Base-by-base conservation (phyloP, 768 basidiomycete species). In the Leccinellum albellum region DNA sequence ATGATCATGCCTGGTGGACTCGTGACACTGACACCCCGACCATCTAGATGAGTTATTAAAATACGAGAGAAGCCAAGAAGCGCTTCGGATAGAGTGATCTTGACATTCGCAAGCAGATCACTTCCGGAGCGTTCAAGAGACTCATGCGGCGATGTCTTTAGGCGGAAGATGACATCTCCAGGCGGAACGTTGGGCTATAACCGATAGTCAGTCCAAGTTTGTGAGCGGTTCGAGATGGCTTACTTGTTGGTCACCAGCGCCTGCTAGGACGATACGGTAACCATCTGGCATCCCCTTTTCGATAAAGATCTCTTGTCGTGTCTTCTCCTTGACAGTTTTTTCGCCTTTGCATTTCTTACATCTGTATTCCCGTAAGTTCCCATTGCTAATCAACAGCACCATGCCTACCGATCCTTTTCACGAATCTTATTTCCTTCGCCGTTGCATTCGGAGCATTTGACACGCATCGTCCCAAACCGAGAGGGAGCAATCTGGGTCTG, bases 321-420 rank as follows among this genome's bases (percentile, higher is more conserved):
- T 91, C 78, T 94, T 97, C 68, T 96, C 93, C 60, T 88, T 86
- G 45, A 89, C 81, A 0, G 85, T 88, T 70, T 87, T 88, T 52
- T 82, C 81, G 4, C 94, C 96, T 66, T 94, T 94, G 74, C 96
- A 98, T 68, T 92, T 96, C 74, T 95, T 98, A 75, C 95, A 98
- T 62, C 94, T 96, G 66, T 20, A 20, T 6, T 32, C 24, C 51
- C 40, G 24, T 64, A 20, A 61, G 59, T 49, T 15, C 20, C 29
- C 24, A 46, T 48, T 21, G 40, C 32, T 29, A 21, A 29, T 20
- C 50, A 33, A 42, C 2, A 56, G 15, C 46, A 8, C 14, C 49
- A 45, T 48, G 66, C 80, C 20, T 61, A 91, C 91, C 86, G 77
- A 64, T 95, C 93, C 66, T 94, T 94, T 64, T 93, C 91, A 57